These are phyloP conservation scores for Candida boidinii DNA, from an alignment of 805 yeast species.

Conservation along the genomic window DNA sequence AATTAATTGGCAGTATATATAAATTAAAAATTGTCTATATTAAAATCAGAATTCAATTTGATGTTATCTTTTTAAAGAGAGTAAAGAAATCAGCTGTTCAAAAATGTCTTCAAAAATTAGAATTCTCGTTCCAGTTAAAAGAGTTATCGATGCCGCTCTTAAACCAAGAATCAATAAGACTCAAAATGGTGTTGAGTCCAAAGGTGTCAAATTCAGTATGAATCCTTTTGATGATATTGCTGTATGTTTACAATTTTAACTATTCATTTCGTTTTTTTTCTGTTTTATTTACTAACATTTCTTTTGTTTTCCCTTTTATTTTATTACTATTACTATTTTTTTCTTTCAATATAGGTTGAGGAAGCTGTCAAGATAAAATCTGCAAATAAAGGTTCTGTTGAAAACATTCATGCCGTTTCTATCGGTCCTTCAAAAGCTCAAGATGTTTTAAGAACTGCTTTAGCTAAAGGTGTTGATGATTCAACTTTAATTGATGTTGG, in stretches of 20 bases:
- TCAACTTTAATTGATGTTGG: slow-evolving; percentile 78
- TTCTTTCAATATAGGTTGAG: slow-evolving; percentile 39
- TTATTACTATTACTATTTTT: neutral
- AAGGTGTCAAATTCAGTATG: slow-evolving; percentile 86
- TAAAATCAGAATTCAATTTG: too few relatives aligned
- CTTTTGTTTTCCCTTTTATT: neutral
- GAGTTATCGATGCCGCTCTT: slow-evolving; percentile 90
- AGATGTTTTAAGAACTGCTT: slow-evolving; percentile 79
- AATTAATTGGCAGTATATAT: too few relatives aligned
- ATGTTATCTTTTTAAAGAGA: too few relatives aligned
- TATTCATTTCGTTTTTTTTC: neutral
- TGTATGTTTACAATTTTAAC: slow-evolving; percentile 13
- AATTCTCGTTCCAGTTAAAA: slow-evolving; percentile 88
- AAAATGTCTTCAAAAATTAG: slow-evolving; percentile 41
- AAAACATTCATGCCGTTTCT: slow-evolving; percentile 81
- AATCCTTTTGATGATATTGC: slow-evolving; percentile 99
- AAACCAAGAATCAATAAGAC: slow-evolving; percentile 88
- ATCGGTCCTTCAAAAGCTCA: slow-evolving; percentile 84
- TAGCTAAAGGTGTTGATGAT: slow-evolving; percentile 91
- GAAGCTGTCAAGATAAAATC: slow-evolving; percentile 81
- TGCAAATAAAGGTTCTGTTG: slow-evolving; percentile 57
- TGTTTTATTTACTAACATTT: neutral
- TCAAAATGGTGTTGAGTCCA: slow-evolving; percentile 74
- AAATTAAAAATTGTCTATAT: too few relatives aligned
- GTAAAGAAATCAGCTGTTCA: too few relatives aligned